Base-by-base conservation (phyloP, 2,329 filamentous ascomycete genomes). In the Macrophomina phaseolina region DNA sequence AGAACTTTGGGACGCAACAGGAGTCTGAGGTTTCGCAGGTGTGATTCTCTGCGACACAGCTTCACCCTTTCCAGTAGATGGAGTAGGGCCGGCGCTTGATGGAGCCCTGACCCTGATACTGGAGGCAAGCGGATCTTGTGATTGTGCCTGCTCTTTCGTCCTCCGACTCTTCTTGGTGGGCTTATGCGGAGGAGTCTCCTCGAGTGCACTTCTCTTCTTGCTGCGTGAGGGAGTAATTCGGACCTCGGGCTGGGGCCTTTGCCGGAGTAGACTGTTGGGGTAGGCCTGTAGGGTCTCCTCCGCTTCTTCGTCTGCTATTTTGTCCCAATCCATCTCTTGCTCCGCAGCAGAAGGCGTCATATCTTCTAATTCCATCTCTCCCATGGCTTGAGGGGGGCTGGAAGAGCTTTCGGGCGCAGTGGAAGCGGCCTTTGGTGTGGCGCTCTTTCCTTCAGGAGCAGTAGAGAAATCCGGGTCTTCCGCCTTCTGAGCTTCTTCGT, bases 271-370 rank as follows among this genome's bases (percentile, higher is more conserved):
- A 2, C 46, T 48, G 16, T 42, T 64, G 11, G 18, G 34, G 12
- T 52, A 36, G 32, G 8, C n/a, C 69, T 67, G 32, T 67, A 53
- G 28, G 8, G 61, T 61, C 60, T 68, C 67, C 65, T 71, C 68
- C 38, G 14, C 14, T 14, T 14, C 42, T n/a, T 1, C 42, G 5
- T 14, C 42, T 14, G 42, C 42, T 14, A 16, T 14, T 14, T 45
- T 5, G 16, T 45, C 16, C 11, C 5, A 1, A 14, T 45, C 16
- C 5, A 14, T n/a, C 11, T 45, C 42, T 45, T n/a, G 9, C 8
- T n/a, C 6, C 2, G 42, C 42, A 45, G 38, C 38, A 11, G 23
- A 45, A 8, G 38, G 11, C 11, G 11, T 30, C 4, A 23, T n/a
- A 12, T 30, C 23, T n/a, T 51, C 18, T 23, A 51, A 12, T 8